phyloP scores from a whole-genome alignment of 345 rosid genomes.

The Tarenaya hassleriana region DNA sequence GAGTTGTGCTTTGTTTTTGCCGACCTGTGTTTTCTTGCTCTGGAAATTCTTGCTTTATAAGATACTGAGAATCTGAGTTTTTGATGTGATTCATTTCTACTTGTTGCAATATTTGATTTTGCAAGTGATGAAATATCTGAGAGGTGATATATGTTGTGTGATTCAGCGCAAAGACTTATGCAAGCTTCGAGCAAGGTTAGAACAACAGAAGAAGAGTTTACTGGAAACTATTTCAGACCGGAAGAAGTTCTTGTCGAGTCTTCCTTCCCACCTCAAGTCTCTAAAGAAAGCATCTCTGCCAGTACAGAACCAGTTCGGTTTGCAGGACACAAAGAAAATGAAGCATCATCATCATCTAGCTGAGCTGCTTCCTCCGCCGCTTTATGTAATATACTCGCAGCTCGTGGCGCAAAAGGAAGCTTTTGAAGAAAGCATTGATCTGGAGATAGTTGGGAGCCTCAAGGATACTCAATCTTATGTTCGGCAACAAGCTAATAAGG shows the following conservation, averaged over 20 bases:
- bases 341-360: constrained; percentile 77
- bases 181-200: constrained; percentile 60
- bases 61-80: background rate
- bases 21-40: background rate
- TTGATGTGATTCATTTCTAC: background rate
- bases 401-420: constrained; percentile 81
- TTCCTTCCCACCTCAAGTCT: constrained; percentile 79
- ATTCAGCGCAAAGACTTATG: constrained; percentile 75
- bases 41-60: no score
- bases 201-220: constrained; percentile 56
- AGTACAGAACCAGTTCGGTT: constrained; percentile 75
- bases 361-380: constrained; percentile 90
- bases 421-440: constrained; percentile 63
- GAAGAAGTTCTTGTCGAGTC: constrained; percentile 74
- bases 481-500: constrained; percentile 63
- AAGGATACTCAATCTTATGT: constrained; percentile 74
- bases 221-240: constrained; percentile 67
- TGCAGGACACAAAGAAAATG: constrained; percentile 59
- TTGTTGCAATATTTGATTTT: no score
- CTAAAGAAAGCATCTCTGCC: constrained; percentile 92
- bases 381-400: constrained; percentile 76
- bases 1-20: background rate
- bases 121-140: background rate
- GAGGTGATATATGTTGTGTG: constrained; percentile 11
- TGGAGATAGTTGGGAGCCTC: constrained; percentile 70